Percentiles rank a stretch among this genome's conserved stretches.
phyloP scores from a whole-genome alignment of 192 early-diverging fungal species.

The Coemansia sp. region DNA sequence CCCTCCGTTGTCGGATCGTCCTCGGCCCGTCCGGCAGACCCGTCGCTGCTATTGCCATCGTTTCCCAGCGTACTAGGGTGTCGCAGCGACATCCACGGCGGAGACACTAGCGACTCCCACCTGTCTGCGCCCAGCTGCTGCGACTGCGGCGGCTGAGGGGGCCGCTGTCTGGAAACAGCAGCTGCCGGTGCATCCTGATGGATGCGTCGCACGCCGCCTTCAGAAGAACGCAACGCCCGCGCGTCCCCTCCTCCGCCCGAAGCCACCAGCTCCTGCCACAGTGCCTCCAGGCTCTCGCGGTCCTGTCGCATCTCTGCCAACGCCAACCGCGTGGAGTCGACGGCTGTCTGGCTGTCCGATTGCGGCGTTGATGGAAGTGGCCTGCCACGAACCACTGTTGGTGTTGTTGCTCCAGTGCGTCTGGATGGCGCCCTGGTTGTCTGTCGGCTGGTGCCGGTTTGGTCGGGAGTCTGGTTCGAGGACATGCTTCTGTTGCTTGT shows the following conservation, averaged over 20 bases:
- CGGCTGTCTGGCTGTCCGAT: background rate
- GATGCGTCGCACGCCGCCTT: too few relatives aligned
- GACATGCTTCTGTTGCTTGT: conserved; percentile 4
- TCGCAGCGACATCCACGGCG: background rate
- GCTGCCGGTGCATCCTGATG: background rate
- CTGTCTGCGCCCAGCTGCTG: background rate
- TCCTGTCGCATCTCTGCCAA: background rate
- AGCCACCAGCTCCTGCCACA: conserved; percentile 17
- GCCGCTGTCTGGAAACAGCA: background rate
- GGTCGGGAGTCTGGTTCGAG: background rate
- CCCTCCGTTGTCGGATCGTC: background rate
- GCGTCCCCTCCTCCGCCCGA: background rate
- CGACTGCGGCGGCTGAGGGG: background rate
- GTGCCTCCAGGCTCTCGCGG: conserved; percentile 13
- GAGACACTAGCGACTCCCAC: background rate
- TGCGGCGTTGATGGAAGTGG: conserved; percentile 1
- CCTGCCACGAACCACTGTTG: background rate
- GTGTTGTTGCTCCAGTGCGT: too few relatives aligned
- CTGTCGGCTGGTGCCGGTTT: background rate
- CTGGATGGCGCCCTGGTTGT: background rate
- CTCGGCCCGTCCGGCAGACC: background rate
- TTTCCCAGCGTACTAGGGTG: background rate
- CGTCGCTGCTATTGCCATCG: background rate
- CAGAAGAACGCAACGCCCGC: too few relatives aligned
- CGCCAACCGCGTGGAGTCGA: background rate